These are phyloP conservation scores for Starmera stellimalicola DNA, from an alignment of 1,139 yeast genomes.

Conservation along the genomic window DNA sequence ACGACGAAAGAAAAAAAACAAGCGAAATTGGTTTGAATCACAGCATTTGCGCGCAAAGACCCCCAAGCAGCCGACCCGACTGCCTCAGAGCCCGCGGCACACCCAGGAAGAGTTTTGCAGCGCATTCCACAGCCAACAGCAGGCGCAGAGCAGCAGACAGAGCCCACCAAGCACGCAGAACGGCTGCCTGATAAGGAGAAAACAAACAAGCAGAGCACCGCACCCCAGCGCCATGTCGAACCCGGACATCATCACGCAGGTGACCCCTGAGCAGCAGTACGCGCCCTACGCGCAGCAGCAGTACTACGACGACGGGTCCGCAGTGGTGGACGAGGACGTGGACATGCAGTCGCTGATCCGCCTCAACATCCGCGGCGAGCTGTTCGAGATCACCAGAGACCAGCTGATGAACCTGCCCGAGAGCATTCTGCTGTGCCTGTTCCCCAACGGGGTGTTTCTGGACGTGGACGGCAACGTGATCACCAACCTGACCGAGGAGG, in stretches of 20 bases:
- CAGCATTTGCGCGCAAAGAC: no score
- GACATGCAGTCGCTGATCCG: slow-evolving; percentile 56
- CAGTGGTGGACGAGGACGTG: slow-evolving; percentile 24
- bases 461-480: slow-evolving; percentile 71
- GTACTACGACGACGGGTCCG: slow-evolving; percentile 13
- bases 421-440: slow-evolving; percentile 73
- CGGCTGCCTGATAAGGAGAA: no score
- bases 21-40: no score
- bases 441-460: slow-evolving; percentile 83
- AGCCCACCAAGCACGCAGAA: no score
- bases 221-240: slow-evolving; percentile 18
- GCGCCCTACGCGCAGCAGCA: slow-evolving; percentile 15
- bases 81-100: no score
- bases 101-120: no score
- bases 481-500: slow-evolving; percentile 66
- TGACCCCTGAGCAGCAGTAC: slow-evolving; percentile 39
- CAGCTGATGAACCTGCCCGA: slow-evolving; percentile 90
- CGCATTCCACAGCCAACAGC: no score
- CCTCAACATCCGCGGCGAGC: slow-evolving; percentile 54
- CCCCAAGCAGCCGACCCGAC: no score
- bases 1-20: no score
- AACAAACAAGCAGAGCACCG: not conserved
- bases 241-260: slow-evolving; percentile 50
- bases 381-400: slow-evolving; percentile 70
- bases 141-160: no score